Evolutionary conservation across 768 basidiomycete species (phyloP), one percentile per base, ranked within the genome.

Genomic region (Lentinula raphanica): DNA sequence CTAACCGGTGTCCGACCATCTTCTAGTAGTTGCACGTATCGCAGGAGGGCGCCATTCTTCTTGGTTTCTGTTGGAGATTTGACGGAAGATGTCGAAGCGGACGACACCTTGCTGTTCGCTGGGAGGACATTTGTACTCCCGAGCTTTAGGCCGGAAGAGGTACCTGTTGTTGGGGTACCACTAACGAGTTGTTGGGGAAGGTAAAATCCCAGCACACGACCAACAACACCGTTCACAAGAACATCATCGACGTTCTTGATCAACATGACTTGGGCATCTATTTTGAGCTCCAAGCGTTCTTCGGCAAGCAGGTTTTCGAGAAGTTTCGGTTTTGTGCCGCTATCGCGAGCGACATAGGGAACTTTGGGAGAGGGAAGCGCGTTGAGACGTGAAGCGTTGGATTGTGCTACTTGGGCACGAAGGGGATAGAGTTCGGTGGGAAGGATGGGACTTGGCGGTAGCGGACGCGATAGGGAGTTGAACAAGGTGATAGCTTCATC

Each of bases 181-280:
- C 29, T n/a, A 25, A 36, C 19, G 17, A 57, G 46, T 23, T 57
- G 32, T 19, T 27, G 12, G 75, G 6, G 59, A 25, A 62, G 40
- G 53, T 61, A 65, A 68, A 92, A 92, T 15, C 80, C 79, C 28
- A 86, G 61, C n/a, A 92, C 78, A 56, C 78, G 82, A 8, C 90
- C 90, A 71, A 90, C 84, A 39, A 81, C 84, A 3, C 90, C 90
- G 65, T 92, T 92, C 39, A 92, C 90, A 25, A 92, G 78, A 5
- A 76, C 77, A 29, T 88, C 87, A 60, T 89, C 85, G 49, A 86
- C 68, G 66, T 91, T 91, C 76, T 91, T 91, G 72, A 87, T 84
- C 39, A 91, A 73, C 88, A 90, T 90, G 27, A 59, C 58, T 51
- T 69, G 68, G 11, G 86, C 83, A 54, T 82, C 66, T 13, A 58